Evolutionary conservation across 169 alveolate species (phyloP).

Genomic region (Sarcocystis neurona): DNA sequence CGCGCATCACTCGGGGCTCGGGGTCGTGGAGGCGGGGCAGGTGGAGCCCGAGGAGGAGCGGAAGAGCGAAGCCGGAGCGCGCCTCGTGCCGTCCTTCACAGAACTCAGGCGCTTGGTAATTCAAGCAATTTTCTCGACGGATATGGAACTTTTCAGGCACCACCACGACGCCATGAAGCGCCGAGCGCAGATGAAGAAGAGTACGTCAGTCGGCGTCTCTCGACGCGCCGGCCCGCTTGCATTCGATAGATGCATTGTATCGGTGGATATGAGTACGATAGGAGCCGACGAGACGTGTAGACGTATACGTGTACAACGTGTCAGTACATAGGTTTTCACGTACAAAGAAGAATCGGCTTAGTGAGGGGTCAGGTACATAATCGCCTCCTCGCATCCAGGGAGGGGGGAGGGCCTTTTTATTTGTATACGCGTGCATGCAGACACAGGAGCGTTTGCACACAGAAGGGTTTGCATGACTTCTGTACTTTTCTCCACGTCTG

Average conservation of each 20-base stretch:
- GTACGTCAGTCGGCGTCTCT: constrained; percentile 41
- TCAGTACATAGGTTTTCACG: too few species aligned
- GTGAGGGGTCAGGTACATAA: too few species aligned
- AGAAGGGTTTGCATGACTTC: too few species aligned
- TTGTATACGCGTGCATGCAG: too few species aligned
- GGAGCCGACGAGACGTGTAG: too few species aligned
- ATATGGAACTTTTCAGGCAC: constrained; percentile 66
- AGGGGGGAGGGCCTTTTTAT: background rate
- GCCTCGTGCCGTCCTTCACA: constrained; percentile 38
- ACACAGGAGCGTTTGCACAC: too few species aligned
- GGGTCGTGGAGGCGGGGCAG: too few species aligned
- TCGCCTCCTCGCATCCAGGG: too few species aligned
- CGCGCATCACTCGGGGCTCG: background rate
- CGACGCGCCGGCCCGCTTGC: background rate
- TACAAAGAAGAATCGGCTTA: too few species aligned
- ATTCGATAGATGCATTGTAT: background rate
- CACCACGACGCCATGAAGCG: constrained; percentile 66
- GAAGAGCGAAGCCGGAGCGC: constrained; percentile 13
- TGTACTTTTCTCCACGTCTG: too few species aligned
- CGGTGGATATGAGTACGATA: too few species aligned
- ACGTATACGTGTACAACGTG: too few species aligned
- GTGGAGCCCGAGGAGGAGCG: constrained; percentile 10
- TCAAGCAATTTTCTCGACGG: constrained; percentile 62
- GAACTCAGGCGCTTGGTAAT: constrained; percentile 53
- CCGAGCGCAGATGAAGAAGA: constrained; percentile 61